Evolutionary conservation across 139 green algal species (phyloP).

Genomic region (Coccomyxa sp.): DNA sequence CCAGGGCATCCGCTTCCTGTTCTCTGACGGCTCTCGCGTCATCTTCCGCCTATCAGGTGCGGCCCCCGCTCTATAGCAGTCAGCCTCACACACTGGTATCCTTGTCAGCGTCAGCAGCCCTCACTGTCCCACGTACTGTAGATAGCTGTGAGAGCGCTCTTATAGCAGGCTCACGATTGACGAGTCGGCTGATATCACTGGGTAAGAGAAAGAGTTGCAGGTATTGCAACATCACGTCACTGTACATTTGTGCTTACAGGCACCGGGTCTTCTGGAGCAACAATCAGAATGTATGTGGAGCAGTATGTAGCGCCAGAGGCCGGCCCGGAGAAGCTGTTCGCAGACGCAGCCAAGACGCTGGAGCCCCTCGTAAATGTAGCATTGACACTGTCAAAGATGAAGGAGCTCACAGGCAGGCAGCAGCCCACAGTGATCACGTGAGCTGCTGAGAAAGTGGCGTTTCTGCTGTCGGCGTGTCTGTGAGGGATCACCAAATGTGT

Average conservation of each 20-base stretch:
- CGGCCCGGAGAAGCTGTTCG: conserved; percentile 62
- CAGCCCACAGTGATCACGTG: conserved; percentile 93
- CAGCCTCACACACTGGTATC: too few species aligned
- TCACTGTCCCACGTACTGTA: too few species aligned
- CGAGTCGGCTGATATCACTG: too few species aligned
- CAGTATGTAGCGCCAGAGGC: conserved; percentile 76
- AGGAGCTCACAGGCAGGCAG: conserved; percentile 78
- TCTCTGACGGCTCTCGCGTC: conserved; percentile 41
- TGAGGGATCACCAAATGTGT: too few species aligned
- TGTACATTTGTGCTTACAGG: conserved; percentile 29
- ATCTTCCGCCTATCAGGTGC: conserved; percentile 27
- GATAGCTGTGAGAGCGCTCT: too few species aligned
- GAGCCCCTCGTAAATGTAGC: conserved; percentile 61
- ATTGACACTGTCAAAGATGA: conserved; percentile 77
- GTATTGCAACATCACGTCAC: too few species aligned
- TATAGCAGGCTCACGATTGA: too few species aligned
- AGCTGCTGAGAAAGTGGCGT: too few species aligned
- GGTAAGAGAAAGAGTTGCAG: too few species aligned
- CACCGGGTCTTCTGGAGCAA: conserved; percentile 79
- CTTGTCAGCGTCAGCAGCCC: too few species aligned
- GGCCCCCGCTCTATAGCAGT: background rate
- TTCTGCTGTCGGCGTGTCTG: too few species aligned
- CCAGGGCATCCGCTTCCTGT: conserved; percentile 90
- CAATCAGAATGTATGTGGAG: conserved; percentile 94
- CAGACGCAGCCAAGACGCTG: conserved; percentile 45